Conservation (phyloP, 1,284 basidiomycete species). For the Cutaneotrichosporon arboriforme region DNA sequence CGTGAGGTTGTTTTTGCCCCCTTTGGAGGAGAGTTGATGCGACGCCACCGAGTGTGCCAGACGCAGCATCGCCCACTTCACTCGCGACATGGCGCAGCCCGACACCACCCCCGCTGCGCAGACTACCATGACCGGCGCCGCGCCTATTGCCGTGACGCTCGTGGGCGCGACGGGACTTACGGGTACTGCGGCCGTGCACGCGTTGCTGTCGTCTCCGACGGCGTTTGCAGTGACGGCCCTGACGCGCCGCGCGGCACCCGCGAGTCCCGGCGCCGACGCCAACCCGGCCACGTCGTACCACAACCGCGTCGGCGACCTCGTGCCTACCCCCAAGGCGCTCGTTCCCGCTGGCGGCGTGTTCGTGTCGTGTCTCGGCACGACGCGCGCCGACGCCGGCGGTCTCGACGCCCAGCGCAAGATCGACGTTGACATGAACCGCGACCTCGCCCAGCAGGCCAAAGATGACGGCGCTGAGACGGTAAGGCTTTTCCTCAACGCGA, state of each 20-base stretch:
- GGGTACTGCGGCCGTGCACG: constrained; percentile 28
- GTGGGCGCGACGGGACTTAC: constrained; percentile 46
- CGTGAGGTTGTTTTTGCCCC: no score
- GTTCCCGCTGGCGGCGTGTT: constrained; percentile 25
- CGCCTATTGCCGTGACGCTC: constrained; percentile 28
- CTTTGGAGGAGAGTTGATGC: no score
- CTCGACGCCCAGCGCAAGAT: constrained; percentile 29
- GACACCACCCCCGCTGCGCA: no score
- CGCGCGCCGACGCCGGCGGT: constrained; percentile 34
- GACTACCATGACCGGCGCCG: neutral
- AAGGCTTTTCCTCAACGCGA: neutral
- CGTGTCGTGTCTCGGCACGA: constrained; percentile 41
- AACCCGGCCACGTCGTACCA: constrained; percentile 21
- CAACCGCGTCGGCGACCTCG: constrained; percentile 29
- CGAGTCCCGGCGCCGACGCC: constrained; percentile 3
- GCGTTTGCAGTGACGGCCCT: constrained; percentile 37
- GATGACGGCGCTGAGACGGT: constrained; percentile 38
- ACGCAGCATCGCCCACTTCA: no score
- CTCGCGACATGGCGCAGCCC: no score
- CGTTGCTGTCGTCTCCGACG: constrained; percentile 27
- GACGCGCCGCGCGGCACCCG: constrained; percentile 28
- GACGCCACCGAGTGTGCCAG: no score
- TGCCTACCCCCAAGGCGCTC: constrained; percentile 17
- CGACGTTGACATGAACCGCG: constrained; percentile 38
- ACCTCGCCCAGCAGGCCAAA: constrained; percentile 37